Base-by-base conservation (phyloP, 2,329 filamentous ascomycete species). In the Talaromyces sp. region DNA sequence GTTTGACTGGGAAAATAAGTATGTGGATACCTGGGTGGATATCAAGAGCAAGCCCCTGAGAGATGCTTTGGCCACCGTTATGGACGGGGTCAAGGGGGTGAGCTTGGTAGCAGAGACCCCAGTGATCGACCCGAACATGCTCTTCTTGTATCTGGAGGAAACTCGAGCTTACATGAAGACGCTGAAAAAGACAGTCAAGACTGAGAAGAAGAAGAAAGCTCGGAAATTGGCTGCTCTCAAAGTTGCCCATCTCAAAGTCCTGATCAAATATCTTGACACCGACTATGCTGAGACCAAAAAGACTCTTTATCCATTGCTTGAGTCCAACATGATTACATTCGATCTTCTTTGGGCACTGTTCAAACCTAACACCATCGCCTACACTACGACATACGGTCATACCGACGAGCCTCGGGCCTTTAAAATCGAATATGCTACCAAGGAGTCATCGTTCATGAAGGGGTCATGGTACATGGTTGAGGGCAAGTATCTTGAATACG, bases 291-390 rank as follows among this genome's bases (percentile, higher is more conserved):
- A 89, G 17, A 85, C 81, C 35, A 92, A 93, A 69, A 89, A 91
- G 71, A 89, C 87, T 1, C 80, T 96, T 0, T 87, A 91, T 64
- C 89, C 90, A 0, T 84, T 96, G 74, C 78, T 96, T 1, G 83
- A 91, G 62, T 88, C 87, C 33, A 89, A 90, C 8, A 85, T 91
- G 45, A 95, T 96, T 69, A 95, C 90, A 0, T 96, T 92, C 65
- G 90, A 96, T 58, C 80, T 95, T 2, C 77, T 95, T 1, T 96
- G 91, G 91, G 90, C 91, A 0, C 75, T 96, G 3, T 95, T 89
- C 81, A 95, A 94, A 67, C 91, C 91, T 0, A 89, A 91, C 65
- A 91, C 89, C 0, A 82, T 96, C 19, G 87, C 85, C 1, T 93
- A 88, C 69, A 84, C 87, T 0, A 83, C 84, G 0, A 93, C 89